These are phyloP conservation scores for Cylindrotheca fusiformis DNA, from an alignment of 108 stramenopile species.

Conservation along the genomic window DNA sequence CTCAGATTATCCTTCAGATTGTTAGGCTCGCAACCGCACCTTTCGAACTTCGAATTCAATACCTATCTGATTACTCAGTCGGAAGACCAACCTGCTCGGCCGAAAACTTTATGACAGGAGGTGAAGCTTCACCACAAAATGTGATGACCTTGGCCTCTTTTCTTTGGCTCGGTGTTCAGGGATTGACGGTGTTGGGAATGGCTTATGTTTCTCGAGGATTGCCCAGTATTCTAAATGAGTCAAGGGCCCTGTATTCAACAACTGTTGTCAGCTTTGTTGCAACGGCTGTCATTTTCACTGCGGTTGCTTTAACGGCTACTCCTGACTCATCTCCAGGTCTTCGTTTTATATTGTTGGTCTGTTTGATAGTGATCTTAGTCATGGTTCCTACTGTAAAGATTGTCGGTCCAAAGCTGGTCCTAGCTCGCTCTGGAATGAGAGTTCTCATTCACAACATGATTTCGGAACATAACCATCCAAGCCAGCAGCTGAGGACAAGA, in stretches of 20 bases:
- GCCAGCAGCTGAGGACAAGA: background rate
- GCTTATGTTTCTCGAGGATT: slow-evolving; percentile 18
- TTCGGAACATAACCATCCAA: slow-evolving; percentile 9
- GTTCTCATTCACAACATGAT: slow-evolving; percentile 19
- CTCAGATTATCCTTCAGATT: slow-evolving; percentile 27
- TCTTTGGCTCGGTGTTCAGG: no score
- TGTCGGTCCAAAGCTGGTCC: slow-evolving; percentile 18
- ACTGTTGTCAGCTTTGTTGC: slow-evolving; percentile 9
- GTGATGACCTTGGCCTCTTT: no score
- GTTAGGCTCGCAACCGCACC: slow-evolving; percentile 3
- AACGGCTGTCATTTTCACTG: slow-evolving; percentile 2
- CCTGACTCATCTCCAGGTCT: slow-evolving; percentile 16
- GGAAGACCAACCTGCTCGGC: background rate
- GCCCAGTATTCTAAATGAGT: slow-evolving; percentile 37
- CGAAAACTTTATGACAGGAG: background rate
- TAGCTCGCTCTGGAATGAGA: slow-evolving; percentile 14
- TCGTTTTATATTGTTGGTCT: slow-evolving; percentile 10
- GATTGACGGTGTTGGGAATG: slow-evolving; percentile 15
- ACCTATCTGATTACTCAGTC: slow-evolving; percentile 1
- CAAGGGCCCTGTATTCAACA: slow-evolving; percentile 10
- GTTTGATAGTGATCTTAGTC: slow-evolving; percentile 5
- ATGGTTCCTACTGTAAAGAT: slow-evolving; percentile 6
- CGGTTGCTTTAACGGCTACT: slow-evolving; percentile 5
- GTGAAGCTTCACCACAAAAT: background rate
- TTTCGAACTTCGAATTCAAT: slow-evolving; percentile 2